Evolutionary conservation across 495 filamentous ascomycete species (phyloP).

Genomic region (Aspergillus biplanus): DNA sequence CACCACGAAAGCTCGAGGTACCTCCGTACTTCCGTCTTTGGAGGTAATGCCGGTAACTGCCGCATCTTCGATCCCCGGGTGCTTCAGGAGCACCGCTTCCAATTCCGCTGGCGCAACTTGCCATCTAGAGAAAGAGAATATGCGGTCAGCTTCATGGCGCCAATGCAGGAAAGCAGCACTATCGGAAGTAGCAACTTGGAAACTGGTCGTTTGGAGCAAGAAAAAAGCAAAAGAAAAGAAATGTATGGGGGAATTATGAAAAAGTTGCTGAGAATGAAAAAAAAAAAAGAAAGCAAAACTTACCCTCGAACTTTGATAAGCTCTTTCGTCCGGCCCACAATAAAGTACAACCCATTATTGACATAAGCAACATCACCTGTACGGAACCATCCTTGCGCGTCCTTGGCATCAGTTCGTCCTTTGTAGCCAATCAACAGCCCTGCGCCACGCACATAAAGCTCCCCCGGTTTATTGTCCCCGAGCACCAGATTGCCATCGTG

Average conservation of each 20-base stretch:
- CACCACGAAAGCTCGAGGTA: constrained; percentile 77
- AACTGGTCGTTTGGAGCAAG: not conserved
- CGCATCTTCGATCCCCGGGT: constrained; percentile 69
- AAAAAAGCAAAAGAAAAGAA: constrained; percentile 13
- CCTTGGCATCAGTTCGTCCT: constrained; percentile 43
- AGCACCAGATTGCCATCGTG: constrained; percentile 53
- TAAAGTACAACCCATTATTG: constrained; percentile 59
- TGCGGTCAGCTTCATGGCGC: not conserved
- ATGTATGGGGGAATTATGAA: constrained; percentile 8
- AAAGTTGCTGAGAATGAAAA: not conserved
- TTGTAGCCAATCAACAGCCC: constrained; percentile 44
- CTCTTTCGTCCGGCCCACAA: constrained; percentile 79
- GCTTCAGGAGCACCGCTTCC: constrained; percentile 74
- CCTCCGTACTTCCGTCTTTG: constrained; percentile 59
- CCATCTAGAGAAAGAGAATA: constrained; percentile 32
- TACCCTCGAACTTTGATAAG: constrained; percentile 71
- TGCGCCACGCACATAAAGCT: constrained; percentile 54
- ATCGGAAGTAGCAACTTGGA: not conserved
- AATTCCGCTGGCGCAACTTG: constrained; percentile 91
- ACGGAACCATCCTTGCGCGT: constrained; percentile 70
- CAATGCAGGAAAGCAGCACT: not conserved
- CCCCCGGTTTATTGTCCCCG: constrained; percentile 53
- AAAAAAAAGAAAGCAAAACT: constrained; percentile 16
- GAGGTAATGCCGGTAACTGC: constrained; percentile 75
- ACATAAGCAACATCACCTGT: constrained; percentile 77